These are phyloP conservation scores for Coemansia sp. DNA, from an alignment of 192 early-diverging fungal species.

Conservation along the genomic window DNA sequence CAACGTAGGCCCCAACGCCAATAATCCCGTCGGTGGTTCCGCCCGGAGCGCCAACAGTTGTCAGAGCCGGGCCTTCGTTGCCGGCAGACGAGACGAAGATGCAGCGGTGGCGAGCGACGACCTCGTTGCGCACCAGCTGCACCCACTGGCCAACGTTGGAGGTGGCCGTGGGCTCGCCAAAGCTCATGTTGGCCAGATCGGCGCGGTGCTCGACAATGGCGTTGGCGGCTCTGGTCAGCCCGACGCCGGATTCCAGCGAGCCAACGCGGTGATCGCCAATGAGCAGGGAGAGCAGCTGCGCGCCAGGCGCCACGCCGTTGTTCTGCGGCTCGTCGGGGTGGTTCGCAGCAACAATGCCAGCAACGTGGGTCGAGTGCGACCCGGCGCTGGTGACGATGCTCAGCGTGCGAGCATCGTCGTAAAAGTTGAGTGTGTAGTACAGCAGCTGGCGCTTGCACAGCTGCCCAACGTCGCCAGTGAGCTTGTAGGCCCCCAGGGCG, in stretches of 20 bases:
- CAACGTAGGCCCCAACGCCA: conserved; percentile 90
- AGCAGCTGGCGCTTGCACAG: conserved; percentile 80
- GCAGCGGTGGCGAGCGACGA: conserved; percentile 77
- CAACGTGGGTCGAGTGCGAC: conserved; percentile 94
- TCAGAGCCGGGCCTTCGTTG: conserved; percentile 89
- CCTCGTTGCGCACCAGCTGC: conserved; percentile 77
- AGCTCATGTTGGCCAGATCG: conserved; percentile 86
- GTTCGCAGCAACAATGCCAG: conserved; percentile 88
- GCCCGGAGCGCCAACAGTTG: conserved; percentile 83
- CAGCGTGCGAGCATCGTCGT: conserved; percentile 75
- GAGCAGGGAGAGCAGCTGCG: conserved; percentile 90
- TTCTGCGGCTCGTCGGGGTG: conserved; percentile 80
- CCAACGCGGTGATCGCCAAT: conserved; percentile 83
- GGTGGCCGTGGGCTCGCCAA: conserved; percentile 76
- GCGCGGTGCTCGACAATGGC: conserved; percentile 68
- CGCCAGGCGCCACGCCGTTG: conserved; percentile 94
- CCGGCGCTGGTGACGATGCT: conserved; percentile 84
- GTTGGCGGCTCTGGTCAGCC: conserved; percentile 78
- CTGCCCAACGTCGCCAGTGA: conserved; percentile 68
- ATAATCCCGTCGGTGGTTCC: conserved; percentile 75
- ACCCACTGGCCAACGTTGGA: conserved; percentile 81
- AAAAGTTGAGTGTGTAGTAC: conserved; percentile 92
- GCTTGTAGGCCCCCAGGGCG: conserved; percentile 72
- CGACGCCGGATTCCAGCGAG: conserved; percentile 82
- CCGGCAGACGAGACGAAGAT: conserved; percentile 90